Conservation (phyloP, 768 basidiomycete genomes). For the Termitomyces sp. region DNA sequence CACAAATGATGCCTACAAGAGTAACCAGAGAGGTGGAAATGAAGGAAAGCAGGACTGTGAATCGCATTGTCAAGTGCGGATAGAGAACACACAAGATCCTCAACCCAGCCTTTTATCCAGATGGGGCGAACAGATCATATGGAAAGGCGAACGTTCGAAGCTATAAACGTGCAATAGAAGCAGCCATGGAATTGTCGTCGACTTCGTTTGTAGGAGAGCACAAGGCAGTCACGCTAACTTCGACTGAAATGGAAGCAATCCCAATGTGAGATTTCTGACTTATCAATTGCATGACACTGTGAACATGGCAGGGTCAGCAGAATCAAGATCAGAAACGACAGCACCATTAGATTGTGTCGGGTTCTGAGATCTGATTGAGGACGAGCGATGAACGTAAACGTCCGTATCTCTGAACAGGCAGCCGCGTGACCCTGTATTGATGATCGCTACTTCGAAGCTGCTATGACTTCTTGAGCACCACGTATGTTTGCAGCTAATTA, state of each 20-base stretch:
- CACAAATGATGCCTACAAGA: not conserved
- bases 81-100: not conserved
- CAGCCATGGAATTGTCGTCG: not conserved
- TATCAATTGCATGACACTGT: not conserved
- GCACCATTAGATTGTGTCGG: not conserved
- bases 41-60: not conserved
- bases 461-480: not conserved
- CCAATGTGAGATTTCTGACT: not conserved
- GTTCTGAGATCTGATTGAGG: not conserved
- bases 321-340: not conserved
- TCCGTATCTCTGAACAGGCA: not conserved
- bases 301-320: not conserved
- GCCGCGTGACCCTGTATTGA: not conserved
- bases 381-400: not conserved
- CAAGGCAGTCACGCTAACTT: not conserved
- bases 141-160: constrained; percentile 2
- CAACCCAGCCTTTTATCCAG: not conserved
- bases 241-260: not conserved
- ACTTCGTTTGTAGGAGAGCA: not conserved
- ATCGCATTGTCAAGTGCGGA: not conserved
- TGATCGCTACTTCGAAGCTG: no score
- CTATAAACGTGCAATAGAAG: not conserved
- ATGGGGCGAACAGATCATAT: not conserved
- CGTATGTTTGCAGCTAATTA: not conserved
- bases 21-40: not conserved